These are phyloP conservation scores for Alternaria hordeiaustralica DNA, from an alignment of 2,329 filamentous ascomycete species.

Conservation along the genomic window DNA sequence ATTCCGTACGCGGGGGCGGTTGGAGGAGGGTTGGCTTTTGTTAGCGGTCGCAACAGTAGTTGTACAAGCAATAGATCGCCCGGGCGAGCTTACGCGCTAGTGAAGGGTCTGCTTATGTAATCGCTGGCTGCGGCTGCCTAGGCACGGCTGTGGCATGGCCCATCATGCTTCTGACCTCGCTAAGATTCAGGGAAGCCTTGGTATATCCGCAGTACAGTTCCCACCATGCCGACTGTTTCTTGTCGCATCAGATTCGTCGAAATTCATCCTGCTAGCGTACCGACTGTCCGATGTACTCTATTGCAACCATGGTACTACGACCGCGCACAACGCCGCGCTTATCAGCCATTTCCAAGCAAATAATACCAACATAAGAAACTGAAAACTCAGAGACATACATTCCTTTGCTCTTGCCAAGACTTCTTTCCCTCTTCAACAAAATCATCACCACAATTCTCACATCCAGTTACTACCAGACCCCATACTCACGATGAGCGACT, in stretches of 20 bases:
- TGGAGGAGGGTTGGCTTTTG: neutral
- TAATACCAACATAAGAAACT: neutral
- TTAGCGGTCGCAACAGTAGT: neutral
- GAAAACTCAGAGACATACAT: neutral
- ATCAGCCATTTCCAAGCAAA: neutral
- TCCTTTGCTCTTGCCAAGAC: neutral
- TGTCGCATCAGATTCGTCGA: neutral
- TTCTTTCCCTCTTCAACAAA: neutral
- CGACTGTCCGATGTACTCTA: neutral
- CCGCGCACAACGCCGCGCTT: neutral
- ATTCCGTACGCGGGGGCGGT: neutral
- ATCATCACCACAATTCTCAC: neutral
- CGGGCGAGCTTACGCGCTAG: constrained; percentile 4
- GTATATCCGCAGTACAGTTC: neutral
- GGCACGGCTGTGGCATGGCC: neutral
- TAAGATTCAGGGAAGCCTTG: neutral
- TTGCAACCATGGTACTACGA: neutral
- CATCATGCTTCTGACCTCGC: neutral
- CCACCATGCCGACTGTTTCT: neutral
- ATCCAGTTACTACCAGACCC: neutral
- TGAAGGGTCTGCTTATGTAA: constrained; percentile 6
- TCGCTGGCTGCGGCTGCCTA: neutral
- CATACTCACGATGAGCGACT: neutral
- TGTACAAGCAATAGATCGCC: neutral
- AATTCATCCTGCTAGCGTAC: neutral